Evolutionary conservation across 345 rosid genomes (phyloP).

Genomic region (Pistacia atlantica): DNA sequence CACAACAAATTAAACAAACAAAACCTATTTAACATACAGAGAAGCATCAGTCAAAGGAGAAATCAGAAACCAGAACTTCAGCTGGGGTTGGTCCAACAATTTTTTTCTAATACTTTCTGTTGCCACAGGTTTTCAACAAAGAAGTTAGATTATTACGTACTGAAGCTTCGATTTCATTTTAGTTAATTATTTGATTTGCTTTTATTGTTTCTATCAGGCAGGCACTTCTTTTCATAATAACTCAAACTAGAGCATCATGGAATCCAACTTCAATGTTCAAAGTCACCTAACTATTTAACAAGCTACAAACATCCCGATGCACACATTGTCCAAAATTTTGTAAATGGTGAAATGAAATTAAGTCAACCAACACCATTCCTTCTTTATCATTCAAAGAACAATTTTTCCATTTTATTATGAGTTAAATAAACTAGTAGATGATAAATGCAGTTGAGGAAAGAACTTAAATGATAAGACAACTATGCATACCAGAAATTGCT

Average conservation of each 20-base stretch:
- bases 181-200: neutral
- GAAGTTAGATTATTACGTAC: neutral
- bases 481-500: slow-evolving; percentile 81
- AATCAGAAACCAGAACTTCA: neutral
- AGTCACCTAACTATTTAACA: neutral
- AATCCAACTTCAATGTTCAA: neutral
- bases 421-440: neutral
- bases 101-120: neutral
- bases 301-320: slow-evolving; percentile 1
- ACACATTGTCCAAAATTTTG: slow-evolving; percentile 9
- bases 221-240: neutral
- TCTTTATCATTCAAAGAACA: neutral
- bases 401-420: neutral
- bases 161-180: neutral
- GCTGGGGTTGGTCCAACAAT: neutral
- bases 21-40: neutral
- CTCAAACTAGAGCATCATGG: neutral
- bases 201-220: neutral
- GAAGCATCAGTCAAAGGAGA: neutral
- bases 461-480: slow-evolving; percentile 16
- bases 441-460: neutral
- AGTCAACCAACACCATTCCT: neutral
- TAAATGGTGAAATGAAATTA: neutral
- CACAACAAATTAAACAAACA: neutral
- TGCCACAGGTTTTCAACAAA: neutral